Base-by-base conservation (phyloP, 306 rosid species). In the Pterocarpus macrocarpus region DNA sequence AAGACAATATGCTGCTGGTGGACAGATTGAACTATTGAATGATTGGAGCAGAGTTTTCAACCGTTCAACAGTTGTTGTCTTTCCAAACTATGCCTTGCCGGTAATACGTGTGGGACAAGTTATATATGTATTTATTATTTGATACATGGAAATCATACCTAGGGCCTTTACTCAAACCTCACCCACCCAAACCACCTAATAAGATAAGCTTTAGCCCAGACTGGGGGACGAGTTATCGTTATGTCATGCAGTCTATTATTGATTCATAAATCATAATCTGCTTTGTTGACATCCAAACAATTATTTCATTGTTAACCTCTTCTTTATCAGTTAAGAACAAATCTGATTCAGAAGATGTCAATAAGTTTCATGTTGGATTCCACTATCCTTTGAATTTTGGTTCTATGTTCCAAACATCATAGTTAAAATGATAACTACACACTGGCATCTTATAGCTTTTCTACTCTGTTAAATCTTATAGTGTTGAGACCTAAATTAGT, bases 41-140 rank as follows among this genome's bases (percentile, higher is more conserved):
- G 97, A 96, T 81, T 96, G 99, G 99, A 87, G 86, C 85, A 90
- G 85, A 83, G 90, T 81, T 79, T 96, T 96, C 93, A 90, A 88
- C 83, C 99, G 97, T 44, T 90, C 98, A 73, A 87, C 95, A 58
- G 97, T 94, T 82, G 92, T 96, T 83, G 95, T 92, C 82, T 94
- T 96, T 88, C 95, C 98, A 79, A 94, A 92, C 84, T 90, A 96
- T 81, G 91, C 87, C 73, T 84, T 93, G 43, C 97, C 97, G 92
- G 99, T 96, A 96, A 92, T 84, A 79, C 84, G 74, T 81, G 64
- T 15, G 58, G 44, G 83, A 62, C 68, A 81, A 36, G 12, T 75
- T 73, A 77, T 66, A 56, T 58, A 12, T 57, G 34, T 44, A 57
- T 58, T 30, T 77, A 73, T 47, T 39, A 50, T 52, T 79, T 34